Conservation (phyloP, 1,139 yeast species). For the Yamadazyma trypodendri region DNA sequence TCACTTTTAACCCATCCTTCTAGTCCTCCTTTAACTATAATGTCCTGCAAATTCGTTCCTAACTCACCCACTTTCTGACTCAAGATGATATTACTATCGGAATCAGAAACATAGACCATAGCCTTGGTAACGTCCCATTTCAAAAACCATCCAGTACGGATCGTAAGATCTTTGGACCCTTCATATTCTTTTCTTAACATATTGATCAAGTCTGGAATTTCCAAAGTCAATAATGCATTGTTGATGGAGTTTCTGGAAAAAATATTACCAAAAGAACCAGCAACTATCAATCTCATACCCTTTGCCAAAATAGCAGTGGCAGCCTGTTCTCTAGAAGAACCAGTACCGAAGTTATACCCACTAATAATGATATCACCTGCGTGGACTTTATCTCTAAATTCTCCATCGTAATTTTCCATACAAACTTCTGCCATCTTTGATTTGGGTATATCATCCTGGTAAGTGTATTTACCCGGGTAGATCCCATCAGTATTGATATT, state of each 20-base stretch:
- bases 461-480: conserved; percentile 97
- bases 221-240: conserved; percentile 90
- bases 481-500: conserved; percentile 98
- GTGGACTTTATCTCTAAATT: conserved; percentile 74
- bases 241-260: conserved; percentile 94
- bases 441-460: conserved; percentile 92
- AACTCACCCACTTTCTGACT: conserved; percentile 91
- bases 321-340: conserved; percentile 99
- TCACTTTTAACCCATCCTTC: conserved; percentile 97
- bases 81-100: conserved; percentile 62
- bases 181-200: conserved; percentile 69
- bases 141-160: conserved; percentile 92
- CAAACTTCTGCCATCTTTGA: conserved; percentile 98
- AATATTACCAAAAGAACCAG: conserved; percentile 97
- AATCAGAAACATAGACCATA: conserved; percentile 72
- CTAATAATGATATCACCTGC: conserved; percentile 88
- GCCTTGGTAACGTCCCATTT: conserved; percentile 92
- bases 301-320: conserved; percentile 95
- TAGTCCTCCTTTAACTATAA: conserved; percentile 93
- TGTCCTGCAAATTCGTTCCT: conserved; percentile 93
- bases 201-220: conserved; percentile 82
- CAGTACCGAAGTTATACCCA: conserved; percentile 97
- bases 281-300: conserved; percentile 87
- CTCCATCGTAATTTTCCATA: conserved; percentile 96
- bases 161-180: conserved; percentile 65